phyloP scores from a whole-genome alignment of 2,329 filamentous ascomycete genomes.

The Helicocarpus griseus region DNA sequence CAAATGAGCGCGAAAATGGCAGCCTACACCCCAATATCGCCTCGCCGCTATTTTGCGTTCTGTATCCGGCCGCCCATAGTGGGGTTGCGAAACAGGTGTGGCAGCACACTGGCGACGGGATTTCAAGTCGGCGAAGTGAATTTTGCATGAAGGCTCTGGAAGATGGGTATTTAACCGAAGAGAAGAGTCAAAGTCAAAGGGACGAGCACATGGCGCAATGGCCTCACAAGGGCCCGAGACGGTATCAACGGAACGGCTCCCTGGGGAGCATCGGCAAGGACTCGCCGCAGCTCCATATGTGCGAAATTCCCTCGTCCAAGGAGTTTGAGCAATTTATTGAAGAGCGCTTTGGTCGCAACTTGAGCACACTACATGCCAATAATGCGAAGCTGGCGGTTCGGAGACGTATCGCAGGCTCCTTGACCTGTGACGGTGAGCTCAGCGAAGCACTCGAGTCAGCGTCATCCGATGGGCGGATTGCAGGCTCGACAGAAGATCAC shows the following conservation, averaged over 20 bases:
- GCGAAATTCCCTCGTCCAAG: slow-evolving; percentile 25
- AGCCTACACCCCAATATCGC: slow-evolving; percentile 40
- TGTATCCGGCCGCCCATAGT: slow-evolving; percentile 60
- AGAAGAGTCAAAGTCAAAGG: slow-evolving; percentile 21
- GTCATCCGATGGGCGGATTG: slow-evolving; percentile 25
- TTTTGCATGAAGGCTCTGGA: slow-evolving; percentile 71
- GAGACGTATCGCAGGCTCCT: slow-evolving; percentile 76
- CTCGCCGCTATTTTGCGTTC: slow-evolving; percentile 57
- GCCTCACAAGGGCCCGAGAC: slow-evolving; percentile 59
- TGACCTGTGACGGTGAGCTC: slow-evolving; percentile 63
- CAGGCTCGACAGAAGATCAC: slow-evolving; percentile 68
- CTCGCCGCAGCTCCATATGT: slow-evolving; percentile 15
- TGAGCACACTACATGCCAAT: slow-evolving; percentile 67
- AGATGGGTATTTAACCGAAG: slow-evolving; percentile 55
- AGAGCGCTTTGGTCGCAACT: slow-evolving; percentile 85
- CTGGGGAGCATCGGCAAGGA: slow-evolving; percentile 32
- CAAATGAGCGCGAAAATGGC: slow-evolving; percentile 8
- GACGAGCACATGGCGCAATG: slow-evolving; percentile 13
- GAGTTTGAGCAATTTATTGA: slow-evolving; percentile 80
- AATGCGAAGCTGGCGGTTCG: slow-evolving; percentile 80
- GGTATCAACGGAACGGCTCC: slow-evolving; percentile 61
- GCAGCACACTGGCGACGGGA: slow-evolving; percentile 90
- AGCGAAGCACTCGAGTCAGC: slow-evolving; percentile 44
- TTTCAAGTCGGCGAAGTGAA: slow-evolving; percentile 83
- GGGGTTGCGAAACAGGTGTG: slow-evolving; percentile 83